phyloP scores from a whole-genome alignment of 2,329 filamentous ascomycete species.

The Alternaria gaisen region DNA sequence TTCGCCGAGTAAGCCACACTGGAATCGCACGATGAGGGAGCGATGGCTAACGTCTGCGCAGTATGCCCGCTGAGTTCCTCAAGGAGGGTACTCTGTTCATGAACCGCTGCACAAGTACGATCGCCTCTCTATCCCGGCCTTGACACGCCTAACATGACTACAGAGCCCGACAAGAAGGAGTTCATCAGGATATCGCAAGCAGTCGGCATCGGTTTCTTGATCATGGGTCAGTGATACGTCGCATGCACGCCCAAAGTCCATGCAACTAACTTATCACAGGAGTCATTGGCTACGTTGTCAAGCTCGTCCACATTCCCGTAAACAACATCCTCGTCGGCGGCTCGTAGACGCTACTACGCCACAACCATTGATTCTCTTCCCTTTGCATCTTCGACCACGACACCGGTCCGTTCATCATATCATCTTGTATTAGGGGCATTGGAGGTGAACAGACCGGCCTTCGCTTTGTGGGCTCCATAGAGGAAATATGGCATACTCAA shows the following conservation, averaged over 20 bases:
- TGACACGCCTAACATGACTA: slow-evolving; percentile 42
- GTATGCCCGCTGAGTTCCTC: slow-evolving; percentile 53
- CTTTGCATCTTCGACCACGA: slow-evolving; percentile 19
- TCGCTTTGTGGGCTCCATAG: slow-evolving; percentile 8
- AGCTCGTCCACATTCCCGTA: slow-evolving; percentile 63
- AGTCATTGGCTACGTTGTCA: slow-evolving; percentile 62
- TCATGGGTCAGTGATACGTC: slow-evolving; percentile 53
- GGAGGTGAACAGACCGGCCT: slow-evolving; percentile 3
- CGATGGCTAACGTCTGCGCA: slow-evolving; percentile 36
- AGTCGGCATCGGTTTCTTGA: slow-evolving; percentile 62
- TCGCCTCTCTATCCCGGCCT: neutral
- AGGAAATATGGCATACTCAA: slow-evolving; percentile 17
- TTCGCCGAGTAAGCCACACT: slow-evolving; percentile 64
- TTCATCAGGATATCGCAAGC: slow-evolving; percentile 60
- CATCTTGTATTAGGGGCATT: slow-evolving; percentile 24
- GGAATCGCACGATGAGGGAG: neutral
- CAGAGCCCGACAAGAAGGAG: slow-evolving; percentile 54
- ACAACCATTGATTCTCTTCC: slow-evolving; percentile 20
- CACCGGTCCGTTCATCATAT: slow-evolving; percentile 26
- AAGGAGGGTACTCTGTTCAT: slow-evolving; percentile 61
- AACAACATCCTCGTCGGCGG: slow-evolving; percentile 63
- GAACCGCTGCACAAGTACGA: slow-evolving; percentile 58
- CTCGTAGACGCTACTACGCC: slow-evolving; percentile 38
- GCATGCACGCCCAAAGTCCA: neutral
- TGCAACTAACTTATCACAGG: slow-evolving; percentile 30